phyloP scores from a whole-genome alignment of 2,329 filamentous ascomycete genomes.

The Verticillium zaregamsianum region DNA sequence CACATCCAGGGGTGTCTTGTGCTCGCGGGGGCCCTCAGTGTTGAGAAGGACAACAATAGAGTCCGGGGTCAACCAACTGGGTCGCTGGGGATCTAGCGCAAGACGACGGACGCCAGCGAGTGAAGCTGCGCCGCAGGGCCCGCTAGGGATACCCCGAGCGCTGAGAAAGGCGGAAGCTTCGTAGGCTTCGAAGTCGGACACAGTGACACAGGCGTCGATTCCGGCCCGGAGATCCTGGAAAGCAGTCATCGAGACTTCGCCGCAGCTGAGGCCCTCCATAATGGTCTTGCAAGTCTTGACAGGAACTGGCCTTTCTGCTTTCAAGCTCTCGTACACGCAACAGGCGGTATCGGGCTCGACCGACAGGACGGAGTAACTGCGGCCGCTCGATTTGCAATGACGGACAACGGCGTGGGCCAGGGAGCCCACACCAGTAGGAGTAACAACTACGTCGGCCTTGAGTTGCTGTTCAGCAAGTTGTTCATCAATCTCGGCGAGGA shows the following conservation, averaged over 20 bases:
- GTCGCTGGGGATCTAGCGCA: conserved; percentile 15
- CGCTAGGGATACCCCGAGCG: conserved; percentile 40
- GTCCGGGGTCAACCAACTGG: conserved; percentile 34
- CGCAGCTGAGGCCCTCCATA: conserved; percentile 72
- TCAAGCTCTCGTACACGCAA: conserved; percentile 51
- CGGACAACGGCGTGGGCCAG: conserved; percentile 65
- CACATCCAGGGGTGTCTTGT: conserved; percentile 38
- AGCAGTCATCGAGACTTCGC: conserved; percentile 60
- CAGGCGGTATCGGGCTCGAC: conserved; percentile 69
- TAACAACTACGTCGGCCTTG: conserved; percentile 45
- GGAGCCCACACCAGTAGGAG: conserved; percentile 69
- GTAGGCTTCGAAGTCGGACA: conserved; percentile 62
- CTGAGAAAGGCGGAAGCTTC: background rate
- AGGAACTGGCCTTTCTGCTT: conserved; percentile 43
- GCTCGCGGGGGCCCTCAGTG: conserved; percentile 59
- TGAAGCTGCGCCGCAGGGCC: conserved; percentile 60
- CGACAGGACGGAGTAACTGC: conserved; percentile 42
- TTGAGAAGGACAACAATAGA: conserved; percentile 61
- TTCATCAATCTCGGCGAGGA: conserved; percentile 63
- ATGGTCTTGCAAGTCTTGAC: conserved; percentile 55
- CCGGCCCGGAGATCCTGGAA: conserved; percentile 57
- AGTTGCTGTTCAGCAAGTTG: conserved; percentile 42
- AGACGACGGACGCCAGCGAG: conserved; percentile 54
- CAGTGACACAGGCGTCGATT: conserved; percentile 55
- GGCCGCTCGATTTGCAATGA: conserved; percentile 52